Base-by-base conservation (phyloP, 2,329 filamentous ascomycete genomes). In the Colletotrichum destructivum region DNA sequence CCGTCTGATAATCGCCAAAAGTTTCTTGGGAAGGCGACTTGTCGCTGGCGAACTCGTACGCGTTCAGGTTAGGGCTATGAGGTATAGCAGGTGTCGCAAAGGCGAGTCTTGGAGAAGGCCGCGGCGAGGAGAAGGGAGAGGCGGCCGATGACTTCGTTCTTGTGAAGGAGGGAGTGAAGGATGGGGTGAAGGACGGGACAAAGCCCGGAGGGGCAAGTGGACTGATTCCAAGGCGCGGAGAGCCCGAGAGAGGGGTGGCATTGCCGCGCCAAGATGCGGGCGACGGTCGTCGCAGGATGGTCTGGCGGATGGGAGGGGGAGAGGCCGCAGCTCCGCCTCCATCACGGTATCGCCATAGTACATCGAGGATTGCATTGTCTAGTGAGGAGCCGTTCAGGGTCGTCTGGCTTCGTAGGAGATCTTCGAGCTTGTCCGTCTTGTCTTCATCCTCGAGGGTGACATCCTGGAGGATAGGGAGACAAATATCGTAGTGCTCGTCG, bases 111-210 rank as follows among this genome's bases (percentile, higher is more conserved):
- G 96, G 96, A 16, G 96, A 98, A 15, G 96, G 95, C 62, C 95
- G 92, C 40, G 96, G 96, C 12, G 96, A 98, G 47, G 93, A 94
- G 81, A 98, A 98, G 1, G 96, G 96, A 47, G 96, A 98, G 13
- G 91, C 93, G 38, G 91, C 91, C 54, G 91, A 92, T 44, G 94
- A 94, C 79, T 92, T 95, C 71, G 92, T 90, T 76, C 95, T 91
- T 73, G 88, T 88, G 78, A 98, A 94, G 60, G 93, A 92, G 40
- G 94, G 93, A 51, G 94, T 90, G 78, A 97, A 94, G 61, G 93
- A 92, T 35, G 94, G 93, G 51, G 94, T 90, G 78, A 97, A 94
- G 61, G 93, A 92, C 38, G 94, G 93, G 51, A 94, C 90, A 78
- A 97, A 94, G 75, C 94, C 94, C 8, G 94, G 93, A 52, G 94